Base-by-base conservation (phyloP, 805 yeast species). In the Sugiyamaella marilandica region DNA sequence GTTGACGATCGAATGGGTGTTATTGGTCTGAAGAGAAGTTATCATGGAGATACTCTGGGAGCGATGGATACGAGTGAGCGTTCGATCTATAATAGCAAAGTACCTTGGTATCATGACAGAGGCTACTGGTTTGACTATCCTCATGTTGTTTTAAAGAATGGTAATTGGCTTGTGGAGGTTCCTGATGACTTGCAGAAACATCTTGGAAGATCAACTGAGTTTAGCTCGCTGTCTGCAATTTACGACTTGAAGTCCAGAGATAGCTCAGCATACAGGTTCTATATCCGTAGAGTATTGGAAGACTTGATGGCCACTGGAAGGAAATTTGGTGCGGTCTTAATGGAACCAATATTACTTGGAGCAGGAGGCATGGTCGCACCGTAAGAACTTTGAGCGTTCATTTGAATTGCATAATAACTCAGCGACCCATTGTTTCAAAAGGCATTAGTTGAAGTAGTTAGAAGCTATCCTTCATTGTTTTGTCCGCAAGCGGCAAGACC, bases 1-100 rank as follows among this genome's bases (percentile, higher is more conserved):
- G 35, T 52, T 9, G 49, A 48, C 14, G 48, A 41, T 7, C 45
- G 49, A 16, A 26, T 62, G 7, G 61, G 55, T 9, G 50, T 62
- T 18, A 21, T 62, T 1, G 65, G 63, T 1, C 50, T 62, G 26
- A 60, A 59, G 43, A 52, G 63, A 16, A 55, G 61, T 9, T 62
- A 61, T 36, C 65, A 62, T 41, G 65, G 65, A 8, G 65, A 62
- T 41, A 62, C 65, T 3, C 58, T 62, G 35, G 65, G 65, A 2
- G 45, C 60, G 11, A 53, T 62, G 62, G 64, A 61, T 39, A 55
- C 60, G 45, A 50, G 59, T 13, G 64, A 61, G 49, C 64, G 64
- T 2, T 57, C 61, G 10, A 50, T 61, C 13, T 61, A 59, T 45
- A 61, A 58, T 41, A 53, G 53, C 11, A 55, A 61, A 45, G 57